phyloP scores from a whole-genome alignment of 2,329 filamentous ascomycete genomes.

The Fusarium tuaranense region DNA sequence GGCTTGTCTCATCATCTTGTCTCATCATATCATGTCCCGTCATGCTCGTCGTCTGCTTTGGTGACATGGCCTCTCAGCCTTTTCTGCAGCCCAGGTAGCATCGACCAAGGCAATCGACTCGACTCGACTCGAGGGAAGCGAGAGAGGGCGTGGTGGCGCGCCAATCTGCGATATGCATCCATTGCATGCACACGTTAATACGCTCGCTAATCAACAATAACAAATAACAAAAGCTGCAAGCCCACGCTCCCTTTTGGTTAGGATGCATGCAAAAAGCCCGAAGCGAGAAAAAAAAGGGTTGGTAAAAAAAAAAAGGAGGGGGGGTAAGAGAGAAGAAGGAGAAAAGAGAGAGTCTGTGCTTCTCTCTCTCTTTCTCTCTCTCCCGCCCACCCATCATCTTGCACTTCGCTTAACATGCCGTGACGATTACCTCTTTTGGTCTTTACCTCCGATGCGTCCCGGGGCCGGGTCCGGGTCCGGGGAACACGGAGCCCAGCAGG shows the following conservation, averaged over 20 bases:
- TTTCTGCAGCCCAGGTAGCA: slow-evolving; percentile 11
- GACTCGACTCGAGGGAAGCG: background rate
- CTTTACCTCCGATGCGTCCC: slow-evolving; percentile 17
- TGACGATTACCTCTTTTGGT: slow-evolving; percentile 27
- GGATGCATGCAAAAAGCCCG: background rate
- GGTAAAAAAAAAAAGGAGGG: background rate
- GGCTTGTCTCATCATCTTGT: slow-evolving; percentile 11
- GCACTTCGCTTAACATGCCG: background rate
- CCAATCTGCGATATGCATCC: slow-evolving; percentile 17
- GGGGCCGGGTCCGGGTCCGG: slow-evolving; percentile 22
- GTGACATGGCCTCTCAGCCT: slow-evolving; percentile 14
- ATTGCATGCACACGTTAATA: slow-evolving; percentile 6
- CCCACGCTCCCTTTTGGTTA: background rate
- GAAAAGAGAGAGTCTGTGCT: slow-evolving; percentile 10
- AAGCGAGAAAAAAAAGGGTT: background rate
- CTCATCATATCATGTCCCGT: slow-evolving; percentile 19
- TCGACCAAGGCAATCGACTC: slow-evolving; percentile 9
- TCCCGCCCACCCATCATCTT: background rate
- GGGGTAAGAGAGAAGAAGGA: background rate
- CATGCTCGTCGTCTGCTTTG: background rate
- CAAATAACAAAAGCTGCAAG: background rate
- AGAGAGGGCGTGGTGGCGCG: background rate
- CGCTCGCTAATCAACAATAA: slow-evolving; percentile 15
- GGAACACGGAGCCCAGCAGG: slow-evolving; percentile 9
- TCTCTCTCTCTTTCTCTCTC: background rate